A percentile compares a stretch with the other conserved stretches of the same genome.
Conservation (phyloP, 345 rosid species). For the Aquilaria yunnanensis region DNA sequence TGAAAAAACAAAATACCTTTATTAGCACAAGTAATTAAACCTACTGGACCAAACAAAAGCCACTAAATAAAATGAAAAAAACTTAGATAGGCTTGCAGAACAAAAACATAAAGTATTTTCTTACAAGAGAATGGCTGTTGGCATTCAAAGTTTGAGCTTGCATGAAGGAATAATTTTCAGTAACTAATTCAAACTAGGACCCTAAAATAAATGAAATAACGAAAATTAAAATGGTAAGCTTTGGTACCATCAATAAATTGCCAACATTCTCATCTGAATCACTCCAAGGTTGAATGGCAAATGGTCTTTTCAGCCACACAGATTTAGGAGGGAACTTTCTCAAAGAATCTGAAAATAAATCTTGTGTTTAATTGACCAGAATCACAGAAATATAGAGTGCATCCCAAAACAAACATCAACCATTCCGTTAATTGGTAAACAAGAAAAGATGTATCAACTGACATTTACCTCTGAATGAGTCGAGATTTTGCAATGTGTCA, state of each 20-base stretch:
- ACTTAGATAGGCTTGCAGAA: no score
- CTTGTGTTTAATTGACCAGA: not conserved
- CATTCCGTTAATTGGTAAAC: not conserved
- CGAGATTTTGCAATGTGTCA: conserved; percentile 77
- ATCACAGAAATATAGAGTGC: not conserved
- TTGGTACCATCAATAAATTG: conserved; percentile 88
- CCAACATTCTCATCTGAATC: conserved; percentile 81
- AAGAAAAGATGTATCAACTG: not conserved
- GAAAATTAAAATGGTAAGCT: conserved; percentile 1
- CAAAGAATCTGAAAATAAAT: conserved; percentile 53
- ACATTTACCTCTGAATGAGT: conserved; percentile 66
- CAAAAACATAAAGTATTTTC: no score
- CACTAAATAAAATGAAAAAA: not conserved
- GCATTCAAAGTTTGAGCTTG: no score
- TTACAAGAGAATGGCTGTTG: no score
- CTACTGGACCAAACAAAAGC: not conserved
- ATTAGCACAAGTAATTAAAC: not conserved
- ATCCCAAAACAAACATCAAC: not conserved
- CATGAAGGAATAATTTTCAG: no score
- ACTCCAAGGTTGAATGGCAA: conserved; percentile 82
- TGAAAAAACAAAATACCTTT: not conserved
- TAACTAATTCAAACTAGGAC: no score
- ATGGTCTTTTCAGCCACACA: conserved; percentile 65
- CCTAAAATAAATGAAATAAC: no score
- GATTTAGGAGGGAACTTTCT: conserved; percentile 64